Evolutionary conservation across 108 stramenopile species (phyloP), one percentile per base, ranked within the genome.

Genomic region (Nitzschia sp.): DNA sequence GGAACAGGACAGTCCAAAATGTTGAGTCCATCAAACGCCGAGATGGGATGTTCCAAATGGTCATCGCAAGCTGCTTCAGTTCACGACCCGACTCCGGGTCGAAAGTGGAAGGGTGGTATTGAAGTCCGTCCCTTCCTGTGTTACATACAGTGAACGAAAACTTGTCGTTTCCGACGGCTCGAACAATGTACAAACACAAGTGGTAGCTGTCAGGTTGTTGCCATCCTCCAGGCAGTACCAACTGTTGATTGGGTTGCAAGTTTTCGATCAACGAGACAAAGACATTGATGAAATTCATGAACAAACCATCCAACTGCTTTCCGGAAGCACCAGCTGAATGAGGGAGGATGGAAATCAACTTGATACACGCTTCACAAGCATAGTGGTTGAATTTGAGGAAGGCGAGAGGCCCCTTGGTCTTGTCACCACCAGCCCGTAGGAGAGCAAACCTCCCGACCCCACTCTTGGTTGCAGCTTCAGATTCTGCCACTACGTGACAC

Each of bases 181-280:
- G 75, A 57, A 95, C 69, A 55, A 95, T 86, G 69, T 95, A 95
- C 10, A 95, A 65, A 72, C 89, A 89, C 38, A 95, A 48, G 53
- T 95, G 88, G 6, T 79, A 76, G 55, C 76, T 76, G 43, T 92
- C 88, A 0, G 89, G 86, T 55, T 87, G 84, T 70, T 90, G 91
- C 91, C 91, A 95, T n/a, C 94, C 94, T 51, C 94, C 94, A 3
- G 94, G 94, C 56, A 92, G 39, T 14, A 91, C 90, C 25, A 95
- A 52, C 66, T 92, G 91, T 61, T 92, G 89, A 41, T 86, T 73
- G 0, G 75, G 57, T 67, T 89, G 85, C 21, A 95, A 62, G 65
- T 91, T 89, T 24, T 85, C 89, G 10, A 92, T 70, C 51, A 95
- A 70, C 38, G 85, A 80, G 51, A 95, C 88, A 67, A 92, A 92